A percentile compares a stretch with the other conserved stretches of the same genome.
phyloP scores from a whole-genome alignment of 2,329 filamentous ascomycete species.

The Ceratocystis harringtonii region DNA sequence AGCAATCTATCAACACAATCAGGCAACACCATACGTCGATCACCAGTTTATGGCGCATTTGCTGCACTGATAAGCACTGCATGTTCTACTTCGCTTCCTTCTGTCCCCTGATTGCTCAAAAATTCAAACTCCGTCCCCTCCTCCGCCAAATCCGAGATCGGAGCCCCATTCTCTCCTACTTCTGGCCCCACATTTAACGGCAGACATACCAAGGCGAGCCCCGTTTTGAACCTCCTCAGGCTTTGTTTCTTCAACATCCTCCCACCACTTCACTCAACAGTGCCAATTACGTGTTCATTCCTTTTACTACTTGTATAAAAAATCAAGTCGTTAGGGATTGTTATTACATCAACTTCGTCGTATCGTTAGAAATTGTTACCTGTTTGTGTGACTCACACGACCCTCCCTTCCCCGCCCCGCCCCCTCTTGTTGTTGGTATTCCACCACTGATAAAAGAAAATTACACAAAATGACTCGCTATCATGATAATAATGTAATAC shows the following conservation, averaged over 20 bases:
- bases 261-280: too few species aligned
- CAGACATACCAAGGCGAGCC: background rate
- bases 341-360: background rate
- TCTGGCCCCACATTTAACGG: background rate
- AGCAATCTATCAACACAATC: background rate
- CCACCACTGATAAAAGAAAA: background rate
- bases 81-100: too few species aligned
- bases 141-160: background rate
- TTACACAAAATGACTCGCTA: background rate
- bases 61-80: too few species aligned
- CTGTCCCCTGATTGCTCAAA: background rate
- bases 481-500: slow-evolving; percentile 19
- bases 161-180: background rate
- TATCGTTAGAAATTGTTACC: background rate
- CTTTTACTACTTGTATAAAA: background rate
- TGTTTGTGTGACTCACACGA: too few species aligned
- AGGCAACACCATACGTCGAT: too few species aligned
- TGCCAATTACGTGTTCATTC: background rate
- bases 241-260: background rate
- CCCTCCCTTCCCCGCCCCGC: background rate
- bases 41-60: too few species aligned
- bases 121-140: background rate
- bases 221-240: background rate
- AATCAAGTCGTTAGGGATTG: background rate
- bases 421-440: background rate